Conservation (phyloP, 2,329 filamentous ascomycete species). For the Botryotinia convoluta region DNA sequence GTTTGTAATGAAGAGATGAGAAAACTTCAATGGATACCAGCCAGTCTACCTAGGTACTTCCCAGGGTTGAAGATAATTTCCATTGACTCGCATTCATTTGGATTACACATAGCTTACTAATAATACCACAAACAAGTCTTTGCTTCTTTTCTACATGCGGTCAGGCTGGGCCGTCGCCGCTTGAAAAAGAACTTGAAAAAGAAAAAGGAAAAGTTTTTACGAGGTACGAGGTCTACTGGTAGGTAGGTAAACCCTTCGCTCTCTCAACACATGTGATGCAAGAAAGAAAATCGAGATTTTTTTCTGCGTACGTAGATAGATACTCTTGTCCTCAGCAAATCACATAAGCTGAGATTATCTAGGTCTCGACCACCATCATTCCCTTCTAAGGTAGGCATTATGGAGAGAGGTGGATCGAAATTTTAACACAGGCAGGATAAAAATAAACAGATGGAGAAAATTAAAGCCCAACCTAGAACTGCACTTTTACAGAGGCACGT, state of each 20-base stretch:
- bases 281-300: background rate
- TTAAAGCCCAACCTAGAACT: background rate
- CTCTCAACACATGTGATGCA: background rate
- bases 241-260: background rate
- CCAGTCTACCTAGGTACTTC: no score
- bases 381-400: no score
- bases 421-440: background rate
- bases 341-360: background rate
- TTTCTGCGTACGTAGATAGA: background rate
- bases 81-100: constrained; percentile 6
- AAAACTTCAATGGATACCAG: no score
- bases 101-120: background rate
- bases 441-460: background rate
- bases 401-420: background rate
- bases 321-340: background rate
- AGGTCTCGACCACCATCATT: background rate
- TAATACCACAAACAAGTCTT: background rate
- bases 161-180: background rate
- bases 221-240: background rate
- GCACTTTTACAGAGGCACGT: background rate
- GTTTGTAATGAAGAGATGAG: background rate
- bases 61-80: background rate
- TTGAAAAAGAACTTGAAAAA: background rate
- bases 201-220: background rate
- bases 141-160: background rate